Conservation (phyloP, 768 basidiomycete genomes). For the Rhodotorula taiwanensis region DNA sequence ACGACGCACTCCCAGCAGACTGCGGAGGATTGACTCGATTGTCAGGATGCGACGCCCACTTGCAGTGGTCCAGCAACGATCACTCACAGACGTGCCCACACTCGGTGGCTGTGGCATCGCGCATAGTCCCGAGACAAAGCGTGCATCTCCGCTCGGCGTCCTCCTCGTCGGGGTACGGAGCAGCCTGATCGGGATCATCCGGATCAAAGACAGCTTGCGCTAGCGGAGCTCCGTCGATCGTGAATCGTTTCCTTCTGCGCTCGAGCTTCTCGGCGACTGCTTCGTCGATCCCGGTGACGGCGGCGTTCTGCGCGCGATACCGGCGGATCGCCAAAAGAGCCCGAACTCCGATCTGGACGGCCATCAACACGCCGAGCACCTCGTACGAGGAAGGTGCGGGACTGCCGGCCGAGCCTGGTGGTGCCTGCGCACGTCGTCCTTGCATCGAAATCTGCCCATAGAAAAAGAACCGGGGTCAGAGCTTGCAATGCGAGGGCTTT, state of each 20-base stretch:
- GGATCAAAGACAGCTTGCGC: conserved; percentile 36
- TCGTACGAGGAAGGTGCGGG: conserved; percentile 38
- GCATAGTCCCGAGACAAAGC: conserved; percentile 38
- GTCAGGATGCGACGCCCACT: no score
- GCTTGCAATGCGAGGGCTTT: background rate
- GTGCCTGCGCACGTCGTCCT: conserved; percentile 14
- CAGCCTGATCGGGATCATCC: conserved; percentile 36
- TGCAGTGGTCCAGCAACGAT: no score
- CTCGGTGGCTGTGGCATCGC: conserved; percentile 39
- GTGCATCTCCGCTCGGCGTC: conserved; percentile 38
- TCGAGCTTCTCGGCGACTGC: background rate
- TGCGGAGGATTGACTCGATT: background rate
- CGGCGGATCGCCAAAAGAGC: conserved; percentile 20
- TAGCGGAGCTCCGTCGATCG: conserved; percentile 38
- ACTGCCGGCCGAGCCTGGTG: background rate
- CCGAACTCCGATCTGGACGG: conserved; percentile 37
- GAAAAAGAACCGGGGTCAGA: no score
- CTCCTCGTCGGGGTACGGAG: conserved; percentile 29
- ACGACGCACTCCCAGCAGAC: conserved; percentile 42
- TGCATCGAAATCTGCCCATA: conserved; percentile 33
- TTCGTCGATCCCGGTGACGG: background rate
- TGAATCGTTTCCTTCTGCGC: conserved; percentile 17
- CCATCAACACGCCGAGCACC: conserved; percentile 41
- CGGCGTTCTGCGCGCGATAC: conserved; percentile 9
- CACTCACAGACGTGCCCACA: conserved; percentile 41